Evolutionary conservation across 1,284 basidiomycete species (phyloP), one percentile per base, ranked within the genome.

Genomic region (Tetrapyrgos nigripes): DNA sequence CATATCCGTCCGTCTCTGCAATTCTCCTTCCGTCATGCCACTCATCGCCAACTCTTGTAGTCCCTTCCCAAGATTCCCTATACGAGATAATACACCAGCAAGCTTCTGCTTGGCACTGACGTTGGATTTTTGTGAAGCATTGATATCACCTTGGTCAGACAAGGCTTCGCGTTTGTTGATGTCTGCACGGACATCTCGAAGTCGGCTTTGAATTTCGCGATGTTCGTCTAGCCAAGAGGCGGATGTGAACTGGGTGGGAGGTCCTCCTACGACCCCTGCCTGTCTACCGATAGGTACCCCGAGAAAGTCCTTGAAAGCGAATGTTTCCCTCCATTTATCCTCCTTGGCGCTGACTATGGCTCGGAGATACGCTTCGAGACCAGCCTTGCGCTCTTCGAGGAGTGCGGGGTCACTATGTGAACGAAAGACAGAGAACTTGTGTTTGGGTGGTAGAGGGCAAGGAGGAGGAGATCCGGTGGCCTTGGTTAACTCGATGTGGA

Each of bases 171-270:
- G 88, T 70, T 90, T 90, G 75, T 94, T 89, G 69, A 97, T 83
- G 63, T 92, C 87, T 6, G 93, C 89, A 62, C 94, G 91, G 50
- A 94, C 83, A 64, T 89, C 85, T 40, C 94, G 88, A 49, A 94
- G 80, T 46, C 87, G 82, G n/a, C 83, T 79, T 68, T 91, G 88
- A 10, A 96, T 75, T 50, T 89, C 87, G 51, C 84, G 75, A 67
- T 95, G 91, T 71, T 96, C 94, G 62, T 94, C 89, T 21, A 96
- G 80, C 94, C 94, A 96, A 37, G 88, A 86, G 13, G 88, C 78
- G 1, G 86, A 83, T 0, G 91, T 91, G 76, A 91, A 92, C 57
- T 83, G 81, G 28, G 73, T 69, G 8, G 72, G 66, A 21, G 76
- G 69, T 10, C 66, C 72, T 33, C 67, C 68, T 24, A 65, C 66